A percentile compares a stretch with the other conserved stretches of the same genome.
Evolutionary conservation across 331 rosid genomes (phyloP).

Genomic region (Pyrus hybrid): DNA sequence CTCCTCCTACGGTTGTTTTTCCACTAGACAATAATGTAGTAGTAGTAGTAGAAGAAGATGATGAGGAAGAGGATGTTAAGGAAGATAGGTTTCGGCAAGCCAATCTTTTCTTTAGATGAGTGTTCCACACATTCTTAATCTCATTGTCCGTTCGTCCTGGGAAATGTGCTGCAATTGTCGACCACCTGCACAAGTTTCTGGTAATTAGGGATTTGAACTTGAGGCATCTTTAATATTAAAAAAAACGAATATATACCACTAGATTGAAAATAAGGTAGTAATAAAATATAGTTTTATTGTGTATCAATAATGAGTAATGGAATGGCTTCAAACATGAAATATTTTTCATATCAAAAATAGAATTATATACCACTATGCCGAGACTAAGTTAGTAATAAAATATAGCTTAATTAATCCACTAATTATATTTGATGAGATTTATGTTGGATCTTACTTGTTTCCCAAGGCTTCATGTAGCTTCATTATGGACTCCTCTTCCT

Average conservation of each 20-base stretch:
- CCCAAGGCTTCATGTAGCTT: constrained; percentile 55
- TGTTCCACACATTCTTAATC: constrained; percentile 97
- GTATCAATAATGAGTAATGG: too few relatives aligned
- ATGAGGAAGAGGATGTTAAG: constrained; percentile 6
- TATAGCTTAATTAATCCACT: background rate
- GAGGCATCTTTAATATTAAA: background rate
- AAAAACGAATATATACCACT: too few relatives aligned
- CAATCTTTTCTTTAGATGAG: constrained; percentile 65
- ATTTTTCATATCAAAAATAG: too few relatives aligned
- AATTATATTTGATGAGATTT: background rate
- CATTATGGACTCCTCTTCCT: constrained; percentile 66
- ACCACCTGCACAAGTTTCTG: constrained; percentile 48
- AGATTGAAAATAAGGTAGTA: too few relatives aligned
- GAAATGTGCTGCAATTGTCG: constrained; percentile 67
- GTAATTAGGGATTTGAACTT: background rate
- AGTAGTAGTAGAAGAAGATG: constrained; percentile 40
- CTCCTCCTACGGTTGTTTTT: background rate
- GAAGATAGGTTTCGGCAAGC: constrained; percentile 25
- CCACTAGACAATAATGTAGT: constrained; percentile 28
- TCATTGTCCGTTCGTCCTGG: constrained; percentile 93
- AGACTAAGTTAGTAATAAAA: background rate
- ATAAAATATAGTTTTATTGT: too few relatives aligned
- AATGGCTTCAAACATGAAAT: too few relatives aligned
- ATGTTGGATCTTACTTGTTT: constrained; percentile 51
- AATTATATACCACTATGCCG: background rate